phyloP scores from a whole-genome alignment of 2,329 filamentous ascomycete genomes.

The Fusarium sororula region DNA sequence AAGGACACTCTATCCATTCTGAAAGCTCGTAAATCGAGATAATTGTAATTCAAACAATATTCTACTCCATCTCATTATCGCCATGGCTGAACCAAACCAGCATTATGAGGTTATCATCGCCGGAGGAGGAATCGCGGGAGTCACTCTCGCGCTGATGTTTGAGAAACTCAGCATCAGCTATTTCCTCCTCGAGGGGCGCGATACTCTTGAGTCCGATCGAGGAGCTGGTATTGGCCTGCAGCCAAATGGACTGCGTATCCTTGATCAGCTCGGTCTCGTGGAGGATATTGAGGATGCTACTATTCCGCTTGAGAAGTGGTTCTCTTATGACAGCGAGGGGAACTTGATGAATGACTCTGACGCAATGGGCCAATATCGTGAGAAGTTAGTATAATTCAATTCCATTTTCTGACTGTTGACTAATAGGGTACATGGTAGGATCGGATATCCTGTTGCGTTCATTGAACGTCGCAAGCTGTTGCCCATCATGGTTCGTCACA shows the following conservation, averaged over 20 bases:
- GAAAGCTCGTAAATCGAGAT: neutral
- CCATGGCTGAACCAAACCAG: neutral
- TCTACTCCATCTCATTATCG: neutral
- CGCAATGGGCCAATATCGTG: neutral
- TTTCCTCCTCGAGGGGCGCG: neutral
- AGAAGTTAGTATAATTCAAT: neutral
- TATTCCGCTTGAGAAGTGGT: neutral
- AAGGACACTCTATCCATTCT: neutral
- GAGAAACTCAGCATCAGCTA: neutral
- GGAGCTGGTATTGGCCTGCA: neutral
- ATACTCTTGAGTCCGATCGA: neutral
- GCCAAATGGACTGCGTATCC: neutral
- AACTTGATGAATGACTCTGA: neutral
- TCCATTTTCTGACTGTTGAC: neutral
- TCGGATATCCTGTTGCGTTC: neutral
- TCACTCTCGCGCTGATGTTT: neutral
- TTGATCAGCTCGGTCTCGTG: neutral
- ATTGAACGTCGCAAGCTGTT: neutral
- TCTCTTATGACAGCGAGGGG: neutral
- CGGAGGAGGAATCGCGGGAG: neutral
- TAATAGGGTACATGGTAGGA: neutral
- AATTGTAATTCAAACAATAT: no score
- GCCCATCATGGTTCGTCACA: neutral
- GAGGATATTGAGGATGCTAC: neutral
- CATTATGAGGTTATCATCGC: neutral